phyloP scores from a whole-genome alignment of 83 land plant species.

The Diphasiastrum complanatum region DNA sequence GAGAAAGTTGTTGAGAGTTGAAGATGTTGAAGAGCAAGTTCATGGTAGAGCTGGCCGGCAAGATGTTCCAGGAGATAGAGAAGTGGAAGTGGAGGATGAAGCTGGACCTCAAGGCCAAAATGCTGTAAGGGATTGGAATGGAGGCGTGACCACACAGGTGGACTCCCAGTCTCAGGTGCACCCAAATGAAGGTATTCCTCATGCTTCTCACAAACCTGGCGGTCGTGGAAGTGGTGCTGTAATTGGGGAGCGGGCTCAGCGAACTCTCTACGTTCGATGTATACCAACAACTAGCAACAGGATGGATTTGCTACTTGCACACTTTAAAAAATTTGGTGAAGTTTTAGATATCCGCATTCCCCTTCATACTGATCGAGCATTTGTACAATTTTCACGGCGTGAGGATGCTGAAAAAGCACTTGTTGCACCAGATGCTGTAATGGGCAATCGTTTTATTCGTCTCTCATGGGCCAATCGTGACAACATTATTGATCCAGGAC shows the following conservation, averaged over 20 bases:
- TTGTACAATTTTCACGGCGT: slow-evolving; percentile 73
- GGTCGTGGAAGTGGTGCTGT: slow-evolving; percentile 25
- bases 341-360: slow-evolving; percentile 88
- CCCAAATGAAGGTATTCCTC: slow-evolving; percentile 8
- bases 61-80: slow-evolving; percentile 5
- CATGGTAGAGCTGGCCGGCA: slow-evolving; percentile 18
- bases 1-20: background rate
- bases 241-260: slow-evolving; percentile 54
- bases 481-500: too few species aligned
- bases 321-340: slow-evolving; percentile 88
- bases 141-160: too few species aligned
- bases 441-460: slow-evolving; percentile 97
- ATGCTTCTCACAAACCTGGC: background rate
- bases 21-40: slow-evolving; percentile 15
- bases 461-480: slow-evolving; percentile 95
- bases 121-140: slow-evolving; percentile 21
- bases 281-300: slow-evolving; percentile 66
- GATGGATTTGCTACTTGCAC: slow-evolving; percentile 56
- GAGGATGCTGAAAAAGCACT: slow-evolving; percentile 88
- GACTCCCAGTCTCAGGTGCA: too few species aligned
- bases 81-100: background rate
- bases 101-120: background rate
- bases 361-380: slow-evolving; percentile 61
- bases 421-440: slow-evolving; percentile 87
- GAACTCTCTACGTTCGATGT: slow-evolving; percentile 78